Evolutionary conservation across 352 stramenopile genomes (phyloP), one percentile per base, ranked within the genome.

Genomic region (Pythium aristosporum): DNA sequence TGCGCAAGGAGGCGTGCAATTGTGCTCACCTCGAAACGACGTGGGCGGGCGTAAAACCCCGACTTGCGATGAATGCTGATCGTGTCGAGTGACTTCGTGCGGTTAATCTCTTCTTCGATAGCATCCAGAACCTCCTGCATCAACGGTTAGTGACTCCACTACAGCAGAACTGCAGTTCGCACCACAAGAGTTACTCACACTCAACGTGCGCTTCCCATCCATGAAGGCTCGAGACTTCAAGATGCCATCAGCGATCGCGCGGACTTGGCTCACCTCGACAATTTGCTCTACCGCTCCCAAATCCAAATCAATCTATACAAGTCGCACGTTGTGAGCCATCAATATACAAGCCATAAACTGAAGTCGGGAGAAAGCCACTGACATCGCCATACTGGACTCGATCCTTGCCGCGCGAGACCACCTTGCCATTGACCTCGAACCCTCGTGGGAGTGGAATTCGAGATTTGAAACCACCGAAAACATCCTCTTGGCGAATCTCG

Each of bases 341-440:
- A 15, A 53, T 28, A 25, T 13, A 41, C 4, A 30, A 21, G 7
- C 8, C 60, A 11, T 23, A 47, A 2, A 47, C 16, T 46, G 23
- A 42, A 25, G n/a, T 5, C 30, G 12, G 10, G 25, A 30, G 25
- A 30, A 43, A 42, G 5, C 15, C 21, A 68, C 64, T 16, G 74
- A 93, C 80, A 67, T 96, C 88, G 57, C 89, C 91, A 34, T 87
- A 98, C 54, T 95, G 82, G 50, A 97, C 91, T 42, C 80, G 88
- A 48, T 83, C 76, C 23, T 85, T 68, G 12, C 83, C 80, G 8
- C 88, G 81, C 20, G 85, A 77, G 5, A 92, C 74, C 16, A 97
- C 80, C 70, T 96, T 96, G 37, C 87, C 86, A 12, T 64, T 82
- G 8, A 87, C 73, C 34, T 87, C 73, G 63, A 91, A 91, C 1